phyloP scores from a whole-genome alignment of 768 basidiomycete genomes.

The Leccinellum albellum region DNA sequence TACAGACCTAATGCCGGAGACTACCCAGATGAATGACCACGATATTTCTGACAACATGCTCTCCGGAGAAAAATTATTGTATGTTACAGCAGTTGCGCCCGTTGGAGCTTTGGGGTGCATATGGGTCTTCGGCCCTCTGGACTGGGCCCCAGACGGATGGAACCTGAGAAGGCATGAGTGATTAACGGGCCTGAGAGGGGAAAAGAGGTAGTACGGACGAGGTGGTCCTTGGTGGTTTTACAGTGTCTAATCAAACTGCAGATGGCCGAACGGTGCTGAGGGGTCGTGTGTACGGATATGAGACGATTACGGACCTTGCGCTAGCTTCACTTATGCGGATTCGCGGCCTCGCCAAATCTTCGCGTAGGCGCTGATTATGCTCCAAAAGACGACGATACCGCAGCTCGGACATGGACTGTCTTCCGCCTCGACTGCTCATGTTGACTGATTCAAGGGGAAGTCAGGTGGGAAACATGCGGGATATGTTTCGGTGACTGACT shows the following conservation, averaged over 20 bases:
- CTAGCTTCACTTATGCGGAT: constrained; percentile 72
- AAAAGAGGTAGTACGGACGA: constrained; percentile 38
- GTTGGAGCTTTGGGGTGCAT: constrained; percentile 64
- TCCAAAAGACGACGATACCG: constrained; percentile 75
- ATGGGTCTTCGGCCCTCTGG: constrained; percentile 90
- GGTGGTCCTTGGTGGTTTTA: constrained; percentile 68
- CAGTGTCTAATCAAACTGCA: constrained; percentile 68
- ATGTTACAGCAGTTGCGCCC: constrained; percentile 53
- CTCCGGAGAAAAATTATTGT: constrained; percentile 39
- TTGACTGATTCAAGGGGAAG: constrained; percentile 5
- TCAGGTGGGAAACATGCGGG: not conserved
- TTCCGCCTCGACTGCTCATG: constrained; percentile 63
- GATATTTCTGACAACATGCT: not conserved
- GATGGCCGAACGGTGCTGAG: constrained; percentile 4
- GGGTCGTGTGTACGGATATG: not conserved
- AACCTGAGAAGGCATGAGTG: constrained; percentile 48
- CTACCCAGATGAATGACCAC: not conserved
- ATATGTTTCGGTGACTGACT: constrained; percentile 7
- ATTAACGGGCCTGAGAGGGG: constrained; percentile 1
- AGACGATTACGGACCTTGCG: constrained; percentile 45
- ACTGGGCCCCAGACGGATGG: constrained; percentile 97
- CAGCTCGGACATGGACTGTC: constrained; percentile 76
- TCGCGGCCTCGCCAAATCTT: constrained; percentile 69
- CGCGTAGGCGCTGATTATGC: constrained; percentile 74
- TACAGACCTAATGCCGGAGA: constrained; percentile 13